Percentiles rank a stretch among this genome's conserved stretches.
These are phyloP conservation scores for Rosellinia necatrix DNA, from an alignment of 2,329 filamentous ascomycete genomes.

Conservation along the genomic window DNA sequence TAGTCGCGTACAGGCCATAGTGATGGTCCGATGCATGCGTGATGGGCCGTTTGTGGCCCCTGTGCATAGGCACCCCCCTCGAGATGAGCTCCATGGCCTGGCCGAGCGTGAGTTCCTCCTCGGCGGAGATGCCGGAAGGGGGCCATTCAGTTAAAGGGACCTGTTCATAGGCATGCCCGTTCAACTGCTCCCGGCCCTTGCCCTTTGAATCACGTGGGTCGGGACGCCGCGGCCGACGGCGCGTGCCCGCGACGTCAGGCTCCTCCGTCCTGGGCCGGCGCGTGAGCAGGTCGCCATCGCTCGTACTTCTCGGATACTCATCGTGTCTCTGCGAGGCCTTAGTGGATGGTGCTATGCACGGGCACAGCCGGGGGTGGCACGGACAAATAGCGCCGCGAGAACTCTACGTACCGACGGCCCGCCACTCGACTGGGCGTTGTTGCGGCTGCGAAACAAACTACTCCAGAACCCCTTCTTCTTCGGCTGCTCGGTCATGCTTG, in stretches of 20 bases:
- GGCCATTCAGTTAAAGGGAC: constrained; percentile 60
- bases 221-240: constrained; percentile 50
- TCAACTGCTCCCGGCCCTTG: constrained; percentile 45
- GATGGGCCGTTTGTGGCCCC: constrained; percentile 58
- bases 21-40: constrained; percentile 61
- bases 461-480: constrained; percentile 55
- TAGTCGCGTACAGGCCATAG: constrained; percentile 60
- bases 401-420: constrained; percentile 45
- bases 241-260: constrained; percentile 37
- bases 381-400: constrained; percentile 13
- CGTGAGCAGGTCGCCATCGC: constrained; percentile 42
- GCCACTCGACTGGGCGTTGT: constrained; percentile 44
- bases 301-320: constrained; percentile 39
- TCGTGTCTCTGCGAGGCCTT: constrained; percentile 37
- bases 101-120: constrained; percentile 56
- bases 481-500: constrained; percentile 38
- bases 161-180: constrained; percentile 38
- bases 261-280: constrained; percentile 34
- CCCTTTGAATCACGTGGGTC: constrained; percentile 46
- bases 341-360: constrained; percentile 26
- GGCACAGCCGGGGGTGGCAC: constrained; percentile 20
- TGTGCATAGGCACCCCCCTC: constrained; percentile 61
- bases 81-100: constrained; percentile 62
- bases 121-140: constrained; percentile 53
- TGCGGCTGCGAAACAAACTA: constrained; percentile 54